Conservation (phyloP, 179 eudicot genomes). For the Monotropa hypopitys region DNA sequence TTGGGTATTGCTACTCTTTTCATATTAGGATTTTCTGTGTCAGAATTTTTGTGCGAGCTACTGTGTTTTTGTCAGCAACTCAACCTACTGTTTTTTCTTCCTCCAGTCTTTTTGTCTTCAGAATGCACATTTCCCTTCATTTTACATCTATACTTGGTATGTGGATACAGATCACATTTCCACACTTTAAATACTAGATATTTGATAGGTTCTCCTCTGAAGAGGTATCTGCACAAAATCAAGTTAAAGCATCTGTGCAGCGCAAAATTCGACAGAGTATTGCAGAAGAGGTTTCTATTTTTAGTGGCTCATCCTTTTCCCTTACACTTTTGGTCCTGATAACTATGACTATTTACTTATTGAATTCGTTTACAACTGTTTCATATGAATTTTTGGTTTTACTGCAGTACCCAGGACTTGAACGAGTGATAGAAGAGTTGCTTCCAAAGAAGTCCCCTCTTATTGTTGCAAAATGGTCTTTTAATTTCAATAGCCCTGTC, state of each 20-base stretch:
- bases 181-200: not conserved
- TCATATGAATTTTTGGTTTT: not conserved
- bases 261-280: constrained; percentile 83
- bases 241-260: constrained; percentile 96
- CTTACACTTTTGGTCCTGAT: not conserved
- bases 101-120: not conserved
- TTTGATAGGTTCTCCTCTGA: constrained; percentile 64
- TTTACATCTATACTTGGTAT: not conserved
- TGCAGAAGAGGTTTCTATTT: constrained; percentile 63
- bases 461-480: constrained; percentile 84
- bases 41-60: not conserved
- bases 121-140: not conserved
- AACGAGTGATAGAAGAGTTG: constrained; percentile 85
- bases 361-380: not conserved
- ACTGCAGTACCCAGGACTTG: constrained; percentile 92
- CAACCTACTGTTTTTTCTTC: not conserved
- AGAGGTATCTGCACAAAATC: constrained; percentile 95
- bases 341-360: not conserved
- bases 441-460: constrained; percentile 93
- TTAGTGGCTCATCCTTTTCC: not conserved
- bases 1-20: not conserved
- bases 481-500: not conserved
- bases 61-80: not conserved
- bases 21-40: not conserved
- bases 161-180: not conserved